Percentiles rank a stretch among this genome's conserved stretches.
Evolutionary conservation across 2,329 filamentous ascomycete species (phyloP).

Genomic region (Colletotrichum navitas): DNA sequence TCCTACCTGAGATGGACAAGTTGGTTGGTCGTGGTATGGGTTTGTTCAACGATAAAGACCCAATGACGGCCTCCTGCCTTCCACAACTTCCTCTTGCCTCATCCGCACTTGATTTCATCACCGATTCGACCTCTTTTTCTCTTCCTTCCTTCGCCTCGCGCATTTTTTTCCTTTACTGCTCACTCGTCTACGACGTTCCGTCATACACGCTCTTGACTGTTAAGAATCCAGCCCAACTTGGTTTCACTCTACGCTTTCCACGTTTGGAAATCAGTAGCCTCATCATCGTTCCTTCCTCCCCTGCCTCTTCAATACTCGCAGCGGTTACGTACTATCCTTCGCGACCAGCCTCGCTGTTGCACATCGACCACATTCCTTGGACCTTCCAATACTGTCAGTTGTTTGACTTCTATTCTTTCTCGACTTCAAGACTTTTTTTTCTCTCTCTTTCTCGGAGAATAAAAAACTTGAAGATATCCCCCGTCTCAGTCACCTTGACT

Average conservation of each 20-base stretch:
- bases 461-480: constrained; percentile 26
- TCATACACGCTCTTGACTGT: constrained; percentile 31
- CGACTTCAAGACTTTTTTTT: constrained; percentile 8
- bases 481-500: constrained; percentile 38
- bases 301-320: constrained; percentile 37
- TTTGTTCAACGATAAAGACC: constrained; percentile 37
- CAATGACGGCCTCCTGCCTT: constrained; percentile 39
- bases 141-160: constrained; percentile 20
- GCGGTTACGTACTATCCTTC: constrained; percentile 32
- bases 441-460: constrained; percentile 10
- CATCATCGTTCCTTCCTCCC: constrained; percentile 38
- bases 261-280: constrained; percentile 11
- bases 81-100: constrained; percentile 26
- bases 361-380: constrained; percentile 39
- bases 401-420: constrained; percentile 25
- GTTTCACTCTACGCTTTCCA: constrained; percentile 19
- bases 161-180: constrained; percentile 21
- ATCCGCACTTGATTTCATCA: constrained; percentile 36
- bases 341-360: constrained; percentile 38
- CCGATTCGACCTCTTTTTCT: constrained; percentile 24
- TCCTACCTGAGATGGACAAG: constrained; percentile 9
- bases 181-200: constrained; percentile 30
- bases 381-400: constrained; percentile 26
- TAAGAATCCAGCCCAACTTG: constrained; percentile 24
- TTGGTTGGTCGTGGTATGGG: constrained; percentile 15